phyloP scores from a whole-genome alignment of 1,139 yeast species.

The Dujonia santamariae region DNA sequence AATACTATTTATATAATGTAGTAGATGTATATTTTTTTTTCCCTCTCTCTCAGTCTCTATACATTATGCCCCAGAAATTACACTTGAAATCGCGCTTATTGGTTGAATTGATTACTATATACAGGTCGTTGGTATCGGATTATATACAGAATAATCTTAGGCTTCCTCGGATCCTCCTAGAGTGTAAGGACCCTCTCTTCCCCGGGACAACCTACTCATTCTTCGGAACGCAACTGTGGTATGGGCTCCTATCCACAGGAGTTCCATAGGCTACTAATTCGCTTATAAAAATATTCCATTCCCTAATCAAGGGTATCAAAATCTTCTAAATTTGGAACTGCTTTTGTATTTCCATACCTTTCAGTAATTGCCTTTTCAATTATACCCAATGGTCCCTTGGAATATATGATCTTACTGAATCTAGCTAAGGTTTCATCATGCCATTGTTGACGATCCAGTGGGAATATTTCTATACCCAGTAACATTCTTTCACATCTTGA shows the following conservation, averaged over 20 bases:
- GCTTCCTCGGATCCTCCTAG: too few species aligned
- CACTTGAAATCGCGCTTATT: conserved; percentile 7
- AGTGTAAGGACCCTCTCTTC: too few species aligned
- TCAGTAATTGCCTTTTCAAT: conserved; percentile 40
- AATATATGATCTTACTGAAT: conserved; percentile 38
- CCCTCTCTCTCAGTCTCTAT: background rate
- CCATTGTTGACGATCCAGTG: conserved; percentile 19
- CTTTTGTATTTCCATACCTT: conserved; percentile 34
- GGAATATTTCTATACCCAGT: conserved; percentile 6
- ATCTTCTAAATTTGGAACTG: conserved; percentile 39
- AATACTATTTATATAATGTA: too few species aligned
- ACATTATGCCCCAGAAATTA: conserved; percentile 4
- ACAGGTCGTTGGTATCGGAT: too few species aligned
- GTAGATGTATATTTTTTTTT: background rate
- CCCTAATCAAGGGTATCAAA: conserved; percentile 40
- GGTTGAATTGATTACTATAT: conserved; percentile 4
- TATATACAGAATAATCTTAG: too few species aligned
- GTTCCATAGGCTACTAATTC: too few species aligned
- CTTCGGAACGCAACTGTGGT: too few species aligned
- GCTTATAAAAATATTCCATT: too few species aligned
- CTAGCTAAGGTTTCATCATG: conserved; percentile 33
- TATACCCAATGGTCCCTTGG: conserved; percentile 43
- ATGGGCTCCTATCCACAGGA: too few species aligned
- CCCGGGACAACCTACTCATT: too few species aligned
- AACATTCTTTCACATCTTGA: conserved; percentile 24